Evolutionary conservation across 2,329 filamentous ascomycete species (phyloP), one percentile per base, ranked within the genome.

Genomic region (Aaosphaeria pasadenensis): DNA sequence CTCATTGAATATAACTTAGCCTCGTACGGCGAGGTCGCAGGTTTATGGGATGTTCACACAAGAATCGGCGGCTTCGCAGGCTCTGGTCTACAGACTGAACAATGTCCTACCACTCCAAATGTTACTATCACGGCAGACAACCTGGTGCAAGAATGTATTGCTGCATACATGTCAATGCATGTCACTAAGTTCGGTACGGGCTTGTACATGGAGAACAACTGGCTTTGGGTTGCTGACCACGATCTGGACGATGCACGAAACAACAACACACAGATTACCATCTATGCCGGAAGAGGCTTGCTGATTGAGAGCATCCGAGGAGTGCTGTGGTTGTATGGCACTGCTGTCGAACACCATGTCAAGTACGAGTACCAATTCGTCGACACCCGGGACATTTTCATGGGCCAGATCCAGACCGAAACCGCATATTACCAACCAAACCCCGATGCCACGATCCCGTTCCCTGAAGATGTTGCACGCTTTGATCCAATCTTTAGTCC

Each of bases 31-130:
- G 86, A 86, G 35, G 82, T 86, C 1, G 82, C 83, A 9, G 89
- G 82, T 41, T 82, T 95, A 71, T 96, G 89, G 87, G 91, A 96
- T 62, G 86, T 91, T 5, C 91, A 95, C 73, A 84, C 89, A 67
- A 87, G 91, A 56, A 81, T 95, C 59, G 90, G 89, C 54, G 91
- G 91, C 36, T 83, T 86, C 43, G 83, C 86, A 1, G 90, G 91
- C 46, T 92, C 89, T 9, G 70, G 86, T 52, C 77, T 96, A 11
- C 88, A 94, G 70, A 86, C 84, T 9, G 78, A 88, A 63, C 83
- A 80, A 46, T 96, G 92, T 74, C 71, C 80, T 59, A 95, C 94
- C 78, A 87, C 84, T 33, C 87, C 88, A 11, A 76, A 79, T 39
- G 72, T 75, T 6, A 78, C 74, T 4, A 81, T 84, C 30, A 71